Conservation (phyloP, 805 yeast species). For the Candida maris region DNA sequence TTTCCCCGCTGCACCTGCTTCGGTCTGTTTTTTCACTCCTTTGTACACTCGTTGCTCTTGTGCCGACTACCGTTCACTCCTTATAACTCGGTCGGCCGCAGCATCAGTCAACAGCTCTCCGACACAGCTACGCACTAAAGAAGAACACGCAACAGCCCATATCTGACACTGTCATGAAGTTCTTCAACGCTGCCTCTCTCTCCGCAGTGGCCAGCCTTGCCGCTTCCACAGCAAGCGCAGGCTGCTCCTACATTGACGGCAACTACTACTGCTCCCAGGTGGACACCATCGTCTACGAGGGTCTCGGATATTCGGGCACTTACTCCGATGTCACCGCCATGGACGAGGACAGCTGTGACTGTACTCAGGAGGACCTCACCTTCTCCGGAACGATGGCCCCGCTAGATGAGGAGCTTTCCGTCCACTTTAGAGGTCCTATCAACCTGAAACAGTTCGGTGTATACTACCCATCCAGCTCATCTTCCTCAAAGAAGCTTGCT, state of each 20-base stretch:
- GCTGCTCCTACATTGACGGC: conserved; percentile 48
- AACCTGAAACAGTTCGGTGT: conserved; percentile 83
- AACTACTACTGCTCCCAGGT: conserved; percentile 81
- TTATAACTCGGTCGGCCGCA: too few relatives aligned
- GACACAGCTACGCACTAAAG: too few relatives aligned
- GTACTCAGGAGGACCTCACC: conserved; percentile 53
- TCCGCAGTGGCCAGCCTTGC: conserved; percentile 22
- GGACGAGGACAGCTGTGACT: conserved; percentile 57
- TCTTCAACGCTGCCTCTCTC: conserved; percentile 18
- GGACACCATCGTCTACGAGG: conserved; percentile 48
- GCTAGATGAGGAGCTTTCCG: conserved; percentile 79
- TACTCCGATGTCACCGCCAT: conserved; percentile 70
- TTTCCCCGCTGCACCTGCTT: too few relatives aligned
- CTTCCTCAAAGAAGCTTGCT: conserved; percentile 32
- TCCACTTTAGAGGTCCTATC: conserved; percentile 89
- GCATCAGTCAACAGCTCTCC: too few relatives aligned
- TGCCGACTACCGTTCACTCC: too few relatives aligned
- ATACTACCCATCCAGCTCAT: conserved; percentile 62
- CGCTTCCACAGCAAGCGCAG: conserved; percentile 19
- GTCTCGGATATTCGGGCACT: conserved; percentile 82
- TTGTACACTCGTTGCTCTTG: too few relatives aligned
- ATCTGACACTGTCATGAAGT: conserved; percentile 21
- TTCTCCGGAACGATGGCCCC: conserved; percentile 78
- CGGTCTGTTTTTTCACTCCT: too few relatives aligned
- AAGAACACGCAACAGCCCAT: too few relatives aligned